Evolutionary conservation across 2,329 filamentous ascomycete genomes (phyloP), one percentile per base, ranked within the genome.

Genomic region (Zymoseptoria tritici): DNA sequence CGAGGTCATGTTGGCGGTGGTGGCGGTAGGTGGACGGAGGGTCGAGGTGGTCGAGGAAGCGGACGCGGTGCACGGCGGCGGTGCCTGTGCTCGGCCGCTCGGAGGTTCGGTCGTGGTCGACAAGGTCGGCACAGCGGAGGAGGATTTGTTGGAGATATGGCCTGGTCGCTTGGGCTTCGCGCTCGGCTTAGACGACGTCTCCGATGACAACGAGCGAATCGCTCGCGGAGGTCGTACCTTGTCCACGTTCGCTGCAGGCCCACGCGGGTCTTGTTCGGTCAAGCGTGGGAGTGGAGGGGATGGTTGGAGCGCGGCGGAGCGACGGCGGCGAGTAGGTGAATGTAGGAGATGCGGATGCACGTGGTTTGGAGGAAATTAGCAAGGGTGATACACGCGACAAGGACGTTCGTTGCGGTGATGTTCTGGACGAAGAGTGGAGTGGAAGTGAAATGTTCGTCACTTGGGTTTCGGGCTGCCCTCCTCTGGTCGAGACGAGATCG

Each of bases 51-150:
- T 52, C 11, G 20, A 24, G 50, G 20, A 52, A 2, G 20, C 16
- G 50, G 50, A 52, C 8, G 50, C 50, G 20, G 20, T 52, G 50
- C 19, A 13, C 50, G 22, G 16, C 29, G n/a, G 20, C 52, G 22
- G 52, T 19, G 22, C 22, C 22, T 49, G 59, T 51, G 55, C 11
- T 46, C 36, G 36, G 36, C 36, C 36, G 36, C 11, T 46, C 11
- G 36, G 36, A 46, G 36, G 36, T 13, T 56, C 64, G 56, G 64
- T 59, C 49, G 63, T 56, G 57, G 66, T 70, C 26, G 76, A 78
- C 54, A 79, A 71, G 5, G 78, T 79, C 57, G 78, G 77, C 49
- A 79, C 71, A 49, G 76, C 76, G 63, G 74, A 76, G 55, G 71
- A 70, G 11, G 73, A 76, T 69, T 79, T 79, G 63, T 68, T 64